Base-by-base conservation (phyloP, 192 early-diverging fungal genomes). In the Umbelopsis ramanniana region DNA sequence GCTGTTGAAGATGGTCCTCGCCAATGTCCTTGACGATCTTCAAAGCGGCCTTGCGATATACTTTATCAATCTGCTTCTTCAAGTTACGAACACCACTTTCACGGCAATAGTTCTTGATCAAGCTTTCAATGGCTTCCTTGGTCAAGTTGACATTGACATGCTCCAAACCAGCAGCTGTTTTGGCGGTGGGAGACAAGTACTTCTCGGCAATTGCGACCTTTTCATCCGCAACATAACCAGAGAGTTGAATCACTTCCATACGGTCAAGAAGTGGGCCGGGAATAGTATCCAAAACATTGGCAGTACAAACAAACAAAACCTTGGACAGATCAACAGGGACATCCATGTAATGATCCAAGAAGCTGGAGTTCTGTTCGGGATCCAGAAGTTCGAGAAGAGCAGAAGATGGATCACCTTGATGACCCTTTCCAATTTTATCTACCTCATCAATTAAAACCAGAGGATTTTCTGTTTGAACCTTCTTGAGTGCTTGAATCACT, bases 341-440 rank as follows among this genome's bases (percentile, higher is more conserved):
- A 81, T 99, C 98, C 95, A 99, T 96, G 88, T 99, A 99, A 81
- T 99, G 98, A 83, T 99, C 98, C 68, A 99, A 87, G 85, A 99
- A 99, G 4, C 94, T 92, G 52, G 84, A 87, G 81, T 99, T 99
- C 78, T 99, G 98, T 77, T 99, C 98, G 12, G 98, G 98, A 68
- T 99, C 98, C 17, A 99, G 83, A 45, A 99, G 83, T 81, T 99
- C 98, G 4, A 99, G 81, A 52, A 99, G 86, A 9, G 98, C 98
- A 7, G 96, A 97, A 1, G 98, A 93, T 12, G 96, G 96, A 69
- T 99, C 96, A 73, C 98, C 98, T 79, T 99, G 98, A 70, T 97
- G 94, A 22, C 98, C 96, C 37, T 94, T 90, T 22, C 97, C 97
- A 33, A 99, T 85, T 85, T 99, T 99, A 86, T 99, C 97, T 26